Percentiles rank a stretch among this genome's conserved stretches.
phyloP scores from a whole-genome alignment of 2,329 filamentous ascomycete species.

The Aspergillus hiratsukae region DNA sequence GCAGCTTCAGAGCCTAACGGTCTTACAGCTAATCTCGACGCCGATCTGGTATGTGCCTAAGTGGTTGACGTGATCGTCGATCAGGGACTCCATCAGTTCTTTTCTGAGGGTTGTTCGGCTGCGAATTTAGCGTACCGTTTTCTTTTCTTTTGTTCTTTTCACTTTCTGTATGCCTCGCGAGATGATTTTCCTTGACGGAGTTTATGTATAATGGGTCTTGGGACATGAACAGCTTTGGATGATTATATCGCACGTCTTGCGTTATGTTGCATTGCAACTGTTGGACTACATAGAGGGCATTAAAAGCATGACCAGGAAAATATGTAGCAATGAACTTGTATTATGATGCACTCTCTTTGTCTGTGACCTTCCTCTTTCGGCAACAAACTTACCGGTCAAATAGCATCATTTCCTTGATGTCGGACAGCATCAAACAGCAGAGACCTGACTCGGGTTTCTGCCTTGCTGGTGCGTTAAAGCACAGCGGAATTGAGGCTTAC shows the following conservation, averaged over 20 bases:
- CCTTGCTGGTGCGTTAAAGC: not conserved
- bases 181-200: not conserved
- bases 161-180: not conserved
- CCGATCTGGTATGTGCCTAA: conserved; percentile 16
- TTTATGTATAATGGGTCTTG: not conserved
- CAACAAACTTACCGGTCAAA: not conserved
- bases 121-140: not conserved
- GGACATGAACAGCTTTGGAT: not conserved
- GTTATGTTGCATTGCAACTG: conserved; percentile 1
- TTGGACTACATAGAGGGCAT: conserved; percentile 4
- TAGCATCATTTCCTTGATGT: too few species aligned
- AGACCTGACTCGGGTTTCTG: not conserved
- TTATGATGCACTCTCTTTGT: not conserved
- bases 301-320: conserved; percentile 8
- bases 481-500: not conserved
- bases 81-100: not conserved
- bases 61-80: not conserved
- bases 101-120: not conserved
- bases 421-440: not conserved
- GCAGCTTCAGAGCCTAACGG: conserved; percentile 8
- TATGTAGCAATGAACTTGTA: conserved; percentile 1
- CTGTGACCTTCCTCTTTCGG: not conserved
- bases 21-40: conserved; percentile 13
- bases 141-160: not conserved
- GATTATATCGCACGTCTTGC: not conserved